Conservation (phyloP, 2,329 filamentous ascomycete species). For the Dryadomyces quercus-mongolicae region DNA sequence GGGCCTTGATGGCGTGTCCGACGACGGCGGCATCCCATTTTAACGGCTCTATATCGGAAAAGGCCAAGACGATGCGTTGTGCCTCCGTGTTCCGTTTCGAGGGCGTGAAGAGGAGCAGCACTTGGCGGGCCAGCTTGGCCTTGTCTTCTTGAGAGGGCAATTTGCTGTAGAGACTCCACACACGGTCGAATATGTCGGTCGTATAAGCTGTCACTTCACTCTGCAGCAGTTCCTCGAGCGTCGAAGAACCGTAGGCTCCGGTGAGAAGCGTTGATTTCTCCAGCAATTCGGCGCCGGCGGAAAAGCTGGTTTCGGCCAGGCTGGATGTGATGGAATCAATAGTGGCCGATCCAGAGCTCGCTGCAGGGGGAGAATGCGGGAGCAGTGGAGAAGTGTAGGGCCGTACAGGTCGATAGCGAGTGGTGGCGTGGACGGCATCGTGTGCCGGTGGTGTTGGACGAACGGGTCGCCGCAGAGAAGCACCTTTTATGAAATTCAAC, state of each 20-base stretch:
- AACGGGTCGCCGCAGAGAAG: constrained; percentile 3
- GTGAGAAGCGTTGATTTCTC: no score
- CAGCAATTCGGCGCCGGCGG: no score
- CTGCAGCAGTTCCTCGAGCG: not conserved
- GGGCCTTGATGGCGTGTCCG: constrained; percentile 26
- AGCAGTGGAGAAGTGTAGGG: not conserved
- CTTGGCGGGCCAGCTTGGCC: constrained; percentile 16
- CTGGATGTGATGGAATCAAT: no score
- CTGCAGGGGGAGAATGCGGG: not conserved
- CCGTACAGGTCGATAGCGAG: not conserved
- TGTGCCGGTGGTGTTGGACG: not conserved
- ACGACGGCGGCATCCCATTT: constrained; percentile 29
- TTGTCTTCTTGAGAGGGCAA: constrained; percentile 20
- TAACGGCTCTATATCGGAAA: constrained; percentile 22
- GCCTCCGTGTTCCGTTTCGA: constrained; percentile 31
- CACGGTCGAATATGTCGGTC: constrained; percentile 21
- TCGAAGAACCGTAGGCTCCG: not conserved
- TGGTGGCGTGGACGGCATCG: not conserved
- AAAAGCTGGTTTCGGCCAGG: no score
- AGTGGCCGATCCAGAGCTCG: no score
- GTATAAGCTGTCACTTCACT: not conserved
- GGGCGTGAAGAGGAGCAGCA: constrained; percentile 29
- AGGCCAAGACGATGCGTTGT: constrained; percentile 31
- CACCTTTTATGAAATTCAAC: constrained; percentile 26
- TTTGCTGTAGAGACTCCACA: constrained; percentile 30